These are phyloP conservation scores for Metschnikowia hibisci DNA, from an alignment of 805 yeast species.

Conservation along the genomic window DNA sequence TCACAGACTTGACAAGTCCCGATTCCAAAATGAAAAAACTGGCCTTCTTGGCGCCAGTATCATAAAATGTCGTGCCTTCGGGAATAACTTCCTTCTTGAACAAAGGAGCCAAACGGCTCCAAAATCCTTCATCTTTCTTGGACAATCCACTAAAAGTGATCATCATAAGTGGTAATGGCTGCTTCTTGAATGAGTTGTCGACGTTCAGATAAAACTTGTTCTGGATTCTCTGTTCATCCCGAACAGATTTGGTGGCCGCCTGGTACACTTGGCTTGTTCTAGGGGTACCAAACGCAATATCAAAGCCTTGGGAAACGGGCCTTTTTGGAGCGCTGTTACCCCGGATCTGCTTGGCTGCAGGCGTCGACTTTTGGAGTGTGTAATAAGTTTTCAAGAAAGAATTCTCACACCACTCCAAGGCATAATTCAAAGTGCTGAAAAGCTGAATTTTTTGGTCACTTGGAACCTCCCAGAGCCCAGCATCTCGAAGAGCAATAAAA, in stretches of 20 bases:
- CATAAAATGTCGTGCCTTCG: constrained; percentile 44
- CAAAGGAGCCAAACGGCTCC: constrained; percentile 59
- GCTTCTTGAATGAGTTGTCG: constrained; percentile 35
- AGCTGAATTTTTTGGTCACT: constrained; percentile 49
- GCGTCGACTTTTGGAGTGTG: constrained; percentile 25
- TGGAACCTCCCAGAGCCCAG: constrained; percentile 61
- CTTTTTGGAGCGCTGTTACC: constrained; percentile 7
- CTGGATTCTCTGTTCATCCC: constrained; percentile 38
- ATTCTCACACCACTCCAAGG: constrained; percentile 96
- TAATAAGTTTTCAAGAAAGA: constrained; percentile 68
- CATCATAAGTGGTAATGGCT: constrained; percentile 63
- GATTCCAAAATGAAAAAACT: constrained; percentile 54
- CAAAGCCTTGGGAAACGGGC: constrained; percentile 22
- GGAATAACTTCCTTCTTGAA: constrained; percentile 47
- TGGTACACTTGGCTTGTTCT: constrained; percentile 49
- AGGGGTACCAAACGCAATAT: constrained; percentile 44
- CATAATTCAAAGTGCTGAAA: constrained; percentile 77
- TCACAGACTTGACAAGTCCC: constrained; percentile 37
- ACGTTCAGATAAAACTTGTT: constrained; percentile 48
- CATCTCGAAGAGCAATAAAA: constrained; percentile 71
- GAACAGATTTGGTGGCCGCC: constrained; percentile 47
- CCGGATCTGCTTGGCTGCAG: constrained; percentile 8
- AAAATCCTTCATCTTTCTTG: constrained; percentile 45
- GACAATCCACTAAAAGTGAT: constrained; percentile 63
- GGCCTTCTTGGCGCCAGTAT: constrained; percentile 43